Evolutionary conservation across 805 yeast species (phyloP), one percentile per base, ranked within the genome.

Genomic region (Candida jianshihensis): DNA sequence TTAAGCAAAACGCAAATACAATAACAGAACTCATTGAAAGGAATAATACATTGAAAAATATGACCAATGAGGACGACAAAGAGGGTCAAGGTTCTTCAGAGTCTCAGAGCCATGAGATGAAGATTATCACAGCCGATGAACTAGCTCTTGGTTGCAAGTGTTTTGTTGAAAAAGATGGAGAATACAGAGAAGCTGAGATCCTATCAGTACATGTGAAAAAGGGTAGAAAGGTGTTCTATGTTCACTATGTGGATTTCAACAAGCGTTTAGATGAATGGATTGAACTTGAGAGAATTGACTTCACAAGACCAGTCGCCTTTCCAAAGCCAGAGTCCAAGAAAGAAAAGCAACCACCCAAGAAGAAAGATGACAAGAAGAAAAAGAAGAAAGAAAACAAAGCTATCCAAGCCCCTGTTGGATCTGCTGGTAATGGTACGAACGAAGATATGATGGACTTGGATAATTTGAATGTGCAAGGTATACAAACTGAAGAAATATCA

Each of bases 251-350:
- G 36, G 96, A 89, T 48, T 92, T 81, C 67, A 92, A 92, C 66
- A 92, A 92, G 60, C 82, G 99, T 59, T 70, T 92, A 48, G 99
- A 92, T 63, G 98, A 92, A 59, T 90, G 97, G 97, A 75, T 92
- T 6, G 67, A 71, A 16, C 68, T 75, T 5, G 79, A 77, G 26
- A 70, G 94, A 35, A 78, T 92, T 10, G 85, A 87, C 55, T 71
- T 78, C 36, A 64, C 69, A n/a, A 65, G 77, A 37, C 86, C 86
- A 0, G 74, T 90, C 38, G 73, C 73, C 15, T 65, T 77, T 44
- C 96, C 96, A 0, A 77, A 73, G 44, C 77, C 78, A 0, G 74
- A 71, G 42, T 62, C 60, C 24, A 63, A 54, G 32, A 71, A 67
- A 51, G 71, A 68, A 40, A 76, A 68, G 25, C 43, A 44, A 33